A percentile compares a stretch with the other conserved stretches of the same genome.
phyloP scores from a whole-genome alignment of 2,329 filamentous ascomycete species.

The Torrubiellomyces zombiae region DNA sequence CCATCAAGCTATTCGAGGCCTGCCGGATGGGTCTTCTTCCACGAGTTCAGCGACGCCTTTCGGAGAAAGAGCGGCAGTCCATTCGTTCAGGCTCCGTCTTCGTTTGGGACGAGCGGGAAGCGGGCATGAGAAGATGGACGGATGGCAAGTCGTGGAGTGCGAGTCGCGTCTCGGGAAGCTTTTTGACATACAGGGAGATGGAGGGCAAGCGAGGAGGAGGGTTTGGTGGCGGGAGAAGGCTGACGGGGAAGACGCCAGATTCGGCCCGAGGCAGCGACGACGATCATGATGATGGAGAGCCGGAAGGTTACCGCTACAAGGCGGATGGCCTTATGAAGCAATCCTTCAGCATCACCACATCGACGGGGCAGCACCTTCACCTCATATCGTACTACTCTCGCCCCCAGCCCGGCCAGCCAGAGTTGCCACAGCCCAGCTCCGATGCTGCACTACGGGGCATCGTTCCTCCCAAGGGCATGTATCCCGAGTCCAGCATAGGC shows the following conservation, averaged over 20 bases:
- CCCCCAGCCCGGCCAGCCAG: constrained; percentile 53
- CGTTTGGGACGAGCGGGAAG: constrained; percentile 98
- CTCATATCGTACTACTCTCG: constrained; percentile 94
- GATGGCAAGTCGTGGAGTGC: constrained; percentile 99
- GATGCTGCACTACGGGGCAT: constrained; percentile 72
- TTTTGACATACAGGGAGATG: constrained; percentile 96
- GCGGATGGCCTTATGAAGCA: constrained; percentile 98
- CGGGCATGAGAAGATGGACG: constrained; percentile 96
- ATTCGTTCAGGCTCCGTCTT: constrained; percentile 96
- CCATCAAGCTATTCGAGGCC: constrained; percentile 96
- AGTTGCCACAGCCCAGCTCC: constrained; percentile 63
- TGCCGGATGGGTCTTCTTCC: constrained; percentile 80
- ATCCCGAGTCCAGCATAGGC: constrained; percentile 86
- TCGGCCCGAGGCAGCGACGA: constrained; percentile 69
- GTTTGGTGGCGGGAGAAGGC: constrained; percentile 42
- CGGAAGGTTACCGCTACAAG: constrained; percentile 88
- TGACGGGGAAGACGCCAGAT: constrained; percentile 64
- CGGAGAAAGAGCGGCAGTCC: constrained; percentile 90
- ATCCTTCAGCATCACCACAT: constrained; percentile 96
- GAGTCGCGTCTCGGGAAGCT: constrained; percentile 91
- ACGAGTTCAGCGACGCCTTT: constrained; percentile 79
- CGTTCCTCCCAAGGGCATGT: constrained; percentile 81
- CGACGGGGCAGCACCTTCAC: constrained; percentile 75
- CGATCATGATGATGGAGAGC: constrained; percentile 68
- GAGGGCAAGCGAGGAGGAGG: constrained; percentile 85